Percentiles rank a stretch among this genome's conserved stretches.
These are phyloP conservation scores for Panicum hallii DNA, from an alignment of 202 grass and related monocot species.

Conservation along the genomic window DNA sequence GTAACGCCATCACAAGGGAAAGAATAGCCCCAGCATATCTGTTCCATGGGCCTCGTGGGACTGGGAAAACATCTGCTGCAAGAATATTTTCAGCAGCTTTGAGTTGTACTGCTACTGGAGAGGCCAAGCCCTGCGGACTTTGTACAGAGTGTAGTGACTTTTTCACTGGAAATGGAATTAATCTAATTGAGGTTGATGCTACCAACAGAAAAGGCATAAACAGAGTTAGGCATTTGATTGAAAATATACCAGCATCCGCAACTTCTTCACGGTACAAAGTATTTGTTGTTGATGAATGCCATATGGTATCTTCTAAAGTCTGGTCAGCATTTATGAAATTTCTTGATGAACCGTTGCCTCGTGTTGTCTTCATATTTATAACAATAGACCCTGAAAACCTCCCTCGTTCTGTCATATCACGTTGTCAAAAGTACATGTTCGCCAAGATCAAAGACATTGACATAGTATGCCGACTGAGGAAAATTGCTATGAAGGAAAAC, in stretches of 20 bases:
- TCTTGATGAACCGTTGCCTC: conserved; percentile 87
- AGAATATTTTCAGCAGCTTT: conserved; percentile 91
- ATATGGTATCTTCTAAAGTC: conserved; percentile 93
- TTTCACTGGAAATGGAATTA: conserved; percentile 65
- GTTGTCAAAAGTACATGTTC: conserved; percentile 93
- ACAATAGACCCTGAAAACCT: conserved; percentile 88
- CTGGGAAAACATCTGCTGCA: conserved; percentile 91
- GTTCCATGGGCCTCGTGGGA: conserved; percentile 96
- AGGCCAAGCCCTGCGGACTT: conserved; percentile 81
- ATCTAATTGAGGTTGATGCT: conserved; percentile 91
- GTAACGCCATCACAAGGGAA: conserved; percentile 78
- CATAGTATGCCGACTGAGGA: conserved; percentile 82
- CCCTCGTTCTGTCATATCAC: conserved; percentile 79
- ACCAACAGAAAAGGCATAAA: conserved; percentile 85
- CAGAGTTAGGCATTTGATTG: conserved; percentile 73
- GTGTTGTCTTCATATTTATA: conserved; percentile 95
- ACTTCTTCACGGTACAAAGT: conserved; percentile 78
- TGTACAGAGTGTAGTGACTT: conserved; percentile 77
- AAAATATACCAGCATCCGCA: conserved; percentile 76
- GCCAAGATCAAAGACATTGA: conserved; percentile 90
- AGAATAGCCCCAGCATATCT: conserved; percentile 94
- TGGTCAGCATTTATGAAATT: conserved; percentile 95
- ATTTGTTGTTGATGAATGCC: conserved; percentile 93
- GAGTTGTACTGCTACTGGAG: conserved; percentile 68
- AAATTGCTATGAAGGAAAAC: conserved; percentile 80